phyloP scores from a whole-genome alignment of 225 moss, liverwort and hornwort genomes.

The Physcomitrellopsis africana region DNA sequence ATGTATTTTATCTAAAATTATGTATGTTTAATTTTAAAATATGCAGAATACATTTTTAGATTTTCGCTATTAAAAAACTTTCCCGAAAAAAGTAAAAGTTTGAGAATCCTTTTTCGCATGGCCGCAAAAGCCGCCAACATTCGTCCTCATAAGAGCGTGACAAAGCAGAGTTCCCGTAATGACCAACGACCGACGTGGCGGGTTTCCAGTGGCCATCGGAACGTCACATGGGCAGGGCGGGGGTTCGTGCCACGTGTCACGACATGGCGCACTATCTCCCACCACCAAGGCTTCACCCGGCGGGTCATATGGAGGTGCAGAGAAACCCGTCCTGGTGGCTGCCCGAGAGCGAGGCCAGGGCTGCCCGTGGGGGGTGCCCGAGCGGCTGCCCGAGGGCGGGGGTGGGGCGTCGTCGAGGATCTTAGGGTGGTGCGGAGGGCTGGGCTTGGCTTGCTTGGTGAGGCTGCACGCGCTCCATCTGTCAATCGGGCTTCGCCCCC shows the following conservation, averaged over 20 bases:
- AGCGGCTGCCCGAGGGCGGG: no score
- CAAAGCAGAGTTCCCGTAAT: slow-evolving; percentile 2
- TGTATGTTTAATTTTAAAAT: no score
- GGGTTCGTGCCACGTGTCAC: slow-evolving; percentile 32
- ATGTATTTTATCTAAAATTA: no score
- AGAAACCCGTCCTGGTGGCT: no score
- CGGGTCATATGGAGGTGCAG: no score
- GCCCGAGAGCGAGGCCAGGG: no score
- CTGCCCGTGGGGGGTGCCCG: no score
- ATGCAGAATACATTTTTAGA: no score
- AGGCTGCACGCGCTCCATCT: slow-evolving; percentile 27
- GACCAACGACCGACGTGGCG: slow-evolving; percentile 20
- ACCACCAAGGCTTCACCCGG: no score
- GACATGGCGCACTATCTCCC: slow-evolving; percentile 40
- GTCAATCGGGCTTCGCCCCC: slow-evolving; percentile 1
- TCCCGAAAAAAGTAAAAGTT: no score
- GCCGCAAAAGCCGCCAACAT: slow-evolving; percentile 13
- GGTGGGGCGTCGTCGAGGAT: no score
- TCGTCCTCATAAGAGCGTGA: slow-evolving; percentile 33
- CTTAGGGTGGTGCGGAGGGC: neutral
- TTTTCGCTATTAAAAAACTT: no score
- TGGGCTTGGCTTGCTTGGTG: slow-evolving; percentile 31
- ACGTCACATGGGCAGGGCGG: neutral
- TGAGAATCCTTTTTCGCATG: neutral
- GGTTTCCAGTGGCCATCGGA: neutral